Percentiles rank a stretch among this genome's conserved stretches.
These are phyloP conservation scores for Myochromella boudieri DNA, from an alignment of 768 basidiomycete genomes.

Conservation along the genomic window DNA sequence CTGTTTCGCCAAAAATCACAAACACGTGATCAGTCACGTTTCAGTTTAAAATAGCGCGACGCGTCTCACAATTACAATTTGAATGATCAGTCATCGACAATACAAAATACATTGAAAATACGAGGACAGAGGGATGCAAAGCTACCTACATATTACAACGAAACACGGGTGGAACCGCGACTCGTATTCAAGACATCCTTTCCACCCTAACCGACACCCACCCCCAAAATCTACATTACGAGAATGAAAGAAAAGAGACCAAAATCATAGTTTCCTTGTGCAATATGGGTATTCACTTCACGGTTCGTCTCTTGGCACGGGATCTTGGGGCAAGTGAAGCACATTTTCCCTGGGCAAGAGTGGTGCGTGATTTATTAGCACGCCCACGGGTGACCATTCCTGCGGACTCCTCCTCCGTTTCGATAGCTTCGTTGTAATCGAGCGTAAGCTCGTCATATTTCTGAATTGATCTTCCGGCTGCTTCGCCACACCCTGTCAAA, in stretches of 20 bases:
- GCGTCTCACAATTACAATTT: no score
- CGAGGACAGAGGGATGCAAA: neutral
- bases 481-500: slow-evolving; percentile 3
- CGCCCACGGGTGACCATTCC: slow-evolving; percentile 41
- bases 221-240: no score
- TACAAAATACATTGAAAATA: slow-evolving; percentile 1
- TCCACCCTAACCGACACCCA: no score
- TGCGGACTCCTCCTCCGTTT: slow-evolving; percentile 21
- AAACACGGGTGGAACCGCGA: neutral
- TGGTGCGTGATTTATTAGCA: slow-evolving; percentile 18
- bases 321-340: slow-evolving; percentile 5
- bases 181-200: no score
- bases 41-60: neutral
- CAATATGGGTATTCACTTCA: slow-evolving; percentile 5
- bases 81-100: neutral
- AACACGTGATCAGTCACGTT: slow-evolving; percentile 23
- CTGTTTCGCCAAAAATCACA: slow-evolving; percentile 16
- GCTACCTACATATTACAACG: slow-evolving; percentile 9
- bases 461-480: slow-evolving; percentile 17
- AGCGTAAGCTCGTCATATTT: slow-evolving; percentile 14
- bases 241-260: no score
- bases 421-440: slow-evolving; percentile 14
- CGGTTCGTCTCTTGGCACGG: slow-evolving; percentile 12
- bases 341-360: slow-evolving; percentile 3
- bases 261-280: neutral